phyloP scores from a whole-genome alignment of 2,329 filamentous ascomycete species.

The Leptographium galeiforme region DNA sequence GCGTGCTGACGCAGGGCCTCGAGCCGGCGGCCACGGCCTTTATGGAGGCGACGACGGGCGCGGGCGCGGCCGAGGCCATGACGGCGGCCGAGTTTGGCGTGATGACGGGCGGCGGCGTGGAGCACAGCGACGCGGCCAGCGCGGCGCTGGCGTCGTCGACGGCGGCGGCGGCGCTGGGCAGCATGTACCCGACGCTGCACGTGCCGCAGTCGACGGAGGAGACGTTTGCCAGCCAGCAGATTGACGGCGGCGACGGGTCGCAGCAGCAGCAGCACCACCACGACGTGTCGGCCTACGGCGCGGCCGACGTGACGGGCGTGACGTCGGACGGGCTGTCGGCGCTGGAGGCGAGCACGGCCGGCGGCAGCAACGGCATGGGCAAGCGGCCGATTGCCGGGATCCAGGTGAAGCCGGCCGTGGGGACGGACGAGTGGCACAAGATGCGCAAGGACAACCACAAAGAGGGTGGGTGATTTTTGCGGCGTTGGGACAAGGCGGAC shows the following conservation, averaged over 20 bases:
- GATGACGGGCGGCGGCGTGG: slow-evolving; percentile 35
- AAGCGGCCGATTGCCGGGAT: slow-evolving; percentile 9
- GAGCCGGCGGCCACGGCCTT: slow-evolving; percentile 35
- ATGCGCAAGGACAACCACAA: slow-evolving; percentile 96
- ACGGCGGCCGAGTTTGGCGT: slow-evolving; percentile 42
- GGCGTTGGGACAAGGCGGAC: no score
- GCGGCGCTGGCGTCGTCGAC: slow-evolving; percentile 43
- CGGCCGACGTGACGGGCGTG: slow-evolving; percentile 21
- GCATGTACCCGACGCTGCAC: slow-evolving; percentile 46
- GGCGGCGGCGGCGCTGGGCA: slow-evolving; percentile 42
- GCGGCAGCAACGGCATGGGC: slow-evolving; percentile 7
- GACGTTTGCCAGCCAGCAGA: slow-evolving; percentile 40
- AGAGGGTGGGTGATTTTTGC: slow-evolving; percentile 81
- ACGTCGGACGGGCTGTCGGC: slow-evolving; percentile 14
- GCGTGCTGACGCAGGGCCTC: slow-evolving; percentile 5
- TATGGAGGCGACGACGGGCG: slow-evolving; percentile 33
- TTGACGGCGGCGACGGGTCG: slow-evolving; percentile 17
- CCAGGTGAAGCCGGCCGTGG: slow-evolving; percentile 67
- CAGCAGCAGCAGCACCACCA: slow-evolving; percentile 18
- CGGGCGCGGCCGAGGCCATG: slow-evolving; percentile 23
- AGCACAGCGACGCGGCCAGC: slow-evolving; percentile 35
- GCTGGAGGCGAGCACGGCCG: slow-evolving; percentile 10
- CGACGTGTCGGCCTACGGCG: slow-evolving; percentile 16
- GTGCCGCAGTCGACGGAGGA: slow-evolving; percentile 45
- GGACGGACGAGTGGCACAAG: slow-evolving; percentile 96